Evolutionary conservation across 805 yeast genomes (phyloP).

Genomic region (Saccharomycopsis schoenii): DNA sequence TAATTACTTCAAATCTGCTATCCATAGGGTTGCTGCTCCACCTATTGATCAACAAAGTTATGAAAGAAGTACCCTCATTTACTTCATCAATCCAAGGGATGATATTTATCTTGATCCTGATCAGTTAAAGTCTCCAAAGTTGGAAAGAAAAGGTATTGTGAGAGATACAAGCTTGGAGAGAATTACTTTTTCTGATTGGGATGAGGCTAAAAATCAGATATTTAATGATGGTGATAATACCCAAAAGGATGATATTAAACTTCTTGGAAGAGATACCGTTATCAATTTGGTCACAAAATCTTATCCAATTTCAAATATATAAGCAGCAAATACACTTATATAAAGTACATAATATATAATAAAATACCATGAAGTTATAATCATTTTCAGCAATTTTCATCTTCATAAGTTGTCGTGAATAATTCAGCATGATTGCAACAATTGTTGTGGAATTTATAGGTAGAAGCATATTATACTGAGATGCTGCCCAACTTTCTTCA

Average conservation of each 20-base stretch:
- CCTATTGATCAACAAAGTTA: constrained; percentile 31
- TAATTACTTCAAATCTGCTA: constrained; percentile 37
- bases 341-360: too few species aligned
- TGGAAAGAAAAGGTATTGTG: constrained; percentile 27
- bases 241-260: constrained; percentile 2
- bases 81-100: constrained; percentile 32
- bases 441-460: too few species aligned
- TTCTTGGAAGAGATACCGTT: constrained; percentile 14
- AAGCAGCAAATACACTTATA: too few species aligned
- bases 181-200: constrained; percentile 33
- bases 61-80: constrained; percentile 32
- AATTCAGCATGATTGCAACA: too few species aligned
- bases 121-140: constrained; percentile 29
- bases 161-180: constrained; percentile 28
- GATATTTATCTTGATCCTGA: constrained; percentile 34
- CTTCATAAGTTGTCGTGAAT: too few species aligned
- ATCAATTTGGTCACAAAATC: neutral
- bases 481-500: too few species aligned
- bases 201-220: constrained; percentile 35
- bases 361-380: too few species aligned
- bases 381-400: too few species aligned
- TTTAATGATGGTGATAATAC: constrained; percentile 26
- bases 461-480: too few species aligned
- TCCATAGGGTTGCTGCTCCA: constrained; percentile 40
- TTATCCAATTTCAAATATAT: neutral